phyloP scores from a whole-genome alignment of 1,284 basidiomycete species.

The Psilocybe mexicana region DNA sequence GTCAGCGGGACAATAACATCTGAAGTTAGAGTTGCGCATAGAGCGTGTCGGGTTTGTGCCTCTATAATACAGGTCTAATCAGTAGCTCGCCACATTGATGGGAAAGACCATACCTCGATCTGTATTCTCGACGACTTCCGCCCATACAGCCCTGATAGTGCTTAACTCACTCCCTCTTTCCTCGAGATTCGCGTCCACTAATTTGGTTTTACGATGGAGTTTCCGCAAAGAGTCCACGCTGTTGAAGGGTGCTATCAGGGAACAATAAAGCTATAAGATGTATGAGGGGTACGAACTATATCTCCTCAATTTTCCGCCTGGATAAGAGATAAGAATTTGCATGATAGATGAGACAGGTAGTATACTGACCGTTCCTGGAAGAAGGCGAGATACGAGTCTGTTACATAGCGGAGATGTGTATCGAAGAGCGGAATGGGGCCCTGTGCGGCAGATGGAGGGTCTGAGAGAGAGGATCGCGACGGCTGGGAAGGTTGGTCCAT shows the following conservation, averaged over 20 bases:
- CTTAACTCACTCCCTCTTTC: conserved; percentile 58
- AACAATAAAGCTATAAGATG: conserved; percentile 2
- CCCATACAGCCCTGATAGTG: conserved; percentile 74
- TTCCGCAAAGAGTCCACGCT: conserved; percentile 73
- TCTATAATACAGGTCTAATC: conserved; percentile 47
- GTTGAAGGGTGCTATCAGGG: conserved; percentile 10
- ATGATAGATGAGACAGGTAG: conserved; percentile 8
- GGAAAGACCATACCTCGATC: conserved; percentile 60
- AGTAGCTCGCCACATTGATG: conserved; percentile 1
- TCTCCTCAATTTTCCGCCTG: conserved; percentile 82
- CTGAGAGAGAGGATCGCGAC: conserved; percentile 45
- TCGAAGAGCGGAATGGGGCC: conserved; percentile 75
- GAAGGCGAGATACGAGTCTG: conserved; percentile 79
- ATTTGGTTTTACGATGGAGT: conserved; percentile 69
- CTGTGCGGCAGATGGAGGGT: conserved; percentile 32
- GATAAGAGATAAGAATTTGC: conserved; percentile 12
- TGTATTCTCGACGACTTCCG: conserved; percentile 80
- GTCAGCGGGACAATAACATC: conserved; percentile 74
- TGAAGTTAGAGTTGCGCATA: conserved; percentile 65
- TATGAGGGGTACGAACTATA: conserved; percentile 60
- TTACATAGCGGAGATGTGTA: conserved; percentile 63
- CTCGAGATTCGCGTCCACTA: conserved; percentile 66
- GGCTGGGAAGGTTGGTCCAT: conserved; percentile 40
- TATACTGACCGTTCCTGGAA: conserved; percentile 78
- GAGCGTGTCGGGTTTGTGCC: conserved; percentile 78